Evolutionary conservation across 495 filamentous ascomycete species (phyloP), one percentile per base, ranked within the genome.

Genomic region (Podospora pseudocomata): DNA sequence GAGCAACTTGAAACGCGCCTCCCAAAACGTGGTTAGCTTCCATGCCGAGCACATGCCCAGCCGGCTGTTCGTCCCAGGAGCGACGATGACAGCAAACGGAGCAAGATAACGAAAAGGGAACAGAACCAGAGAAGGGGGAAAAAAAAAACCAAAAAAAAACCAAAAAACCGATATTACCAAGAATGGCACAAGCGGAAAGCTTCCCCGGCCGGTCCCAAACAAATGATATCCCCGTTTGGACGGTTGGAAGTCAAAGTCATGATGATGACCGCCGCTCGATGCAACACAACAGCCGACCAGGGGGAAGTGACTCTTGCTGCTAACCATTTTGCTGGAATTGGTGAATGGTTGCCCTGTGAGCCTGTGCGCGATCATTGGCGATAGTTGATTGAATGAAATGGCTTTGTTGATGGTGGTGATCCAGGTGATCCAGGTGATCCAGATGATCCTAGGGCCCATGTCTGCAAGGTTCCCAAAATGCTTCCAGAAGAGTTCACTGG

Each of bases 11-110:
- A 58, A 58, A 58, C 55, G 55, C 55, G 55, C 7, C n/a, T 20
- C 55, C 1, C 23, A 26, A 19, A 58, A 58, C 55, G 6, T 26
- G 18, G 23, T 58, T 58, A 19, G 55, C n/a, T 58, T 18, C 55
- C 55, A 26, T 58, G 55, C 39, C n/a, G 4, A 58, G 23, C 5
- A 9, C 20, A 15, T 58, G 55, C 55, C 55, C 55, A 58, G 55
- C 23, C 55, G 23, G 55, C 55, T 58, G 55, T 58, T 58, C 55
- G 23, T 58, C 55, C 55, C 55, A 19, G n/a, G 4, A 19, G 55
- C 1, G n/a, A 23, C 55, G n/a, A 58, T 19, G 55, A 26, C 55
- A 58, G 55, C 55, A 58, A 58, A 58, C 55, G 55, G 55, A 58
- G 23, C 7, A 58, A 58, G n/a, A 58, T 19, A 20, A 58, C n/a